Evolutionary conservation across 805 yeast genomes (phyloP), one percentile per base, ranked within the genome.

Genomic region (Metschnikowia cubensis): DNA sequence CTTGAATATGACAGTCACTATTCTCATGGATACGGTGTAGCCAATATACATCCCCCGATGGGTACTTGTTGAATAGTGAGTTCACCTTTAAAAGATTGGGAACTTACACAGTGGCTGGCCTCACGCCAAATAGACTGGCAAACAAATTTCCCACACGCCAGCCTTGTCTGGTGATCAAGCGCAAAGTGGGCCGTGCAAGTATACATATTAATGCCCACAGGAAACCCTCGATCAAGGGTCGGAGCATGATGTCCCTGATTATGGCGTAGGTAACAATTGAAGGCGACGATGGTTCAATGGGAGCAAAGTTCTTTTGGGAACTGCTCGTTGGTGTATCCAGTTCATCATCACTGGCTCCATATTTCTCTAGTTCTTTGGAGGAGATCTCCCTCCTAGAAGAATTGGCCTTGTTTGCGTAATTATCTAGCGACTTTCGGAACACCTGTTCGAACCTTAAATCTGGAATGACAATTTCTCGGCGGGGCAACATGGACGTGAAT

Each of bases 381-480:
- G 62, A 52, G 14, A 66, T 42, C 8, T 45, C 38, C 2, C 25
- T 15, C 4, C 33, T 35, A 14, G 55, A 43, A 10, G 53, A 54
- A 4, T 36, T 52, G 31, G 38, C 46, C 42, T 45, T 53, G 20
- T 58, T 63, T 17, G 75, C 73, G 49, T 72, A 70, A 10, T 51
- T 50, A 35, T 60, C 51, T 31, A 73, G 61, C 22, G 61, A 63
- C 46, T 59, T 63, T 54, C 71, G 63, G 61, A 85, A 85, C 2
- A 86, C 70, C 49, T 82, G 77, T 58, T 84, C 88, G 58, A 84
- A 85, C 41, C 92, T 70, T 21, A 85, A 66, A 57, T 86, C 92
- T 0, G 91, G 91, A 2, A 76, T 55, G 13, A 65, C 56, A 5
- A 67, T 48, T 13, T 43, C 39, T 11, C 33, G 46, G 15, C 21